Conservation (phyloP, 176 grass and related monocot genomes). For the Triticum turgidum region DNA sequence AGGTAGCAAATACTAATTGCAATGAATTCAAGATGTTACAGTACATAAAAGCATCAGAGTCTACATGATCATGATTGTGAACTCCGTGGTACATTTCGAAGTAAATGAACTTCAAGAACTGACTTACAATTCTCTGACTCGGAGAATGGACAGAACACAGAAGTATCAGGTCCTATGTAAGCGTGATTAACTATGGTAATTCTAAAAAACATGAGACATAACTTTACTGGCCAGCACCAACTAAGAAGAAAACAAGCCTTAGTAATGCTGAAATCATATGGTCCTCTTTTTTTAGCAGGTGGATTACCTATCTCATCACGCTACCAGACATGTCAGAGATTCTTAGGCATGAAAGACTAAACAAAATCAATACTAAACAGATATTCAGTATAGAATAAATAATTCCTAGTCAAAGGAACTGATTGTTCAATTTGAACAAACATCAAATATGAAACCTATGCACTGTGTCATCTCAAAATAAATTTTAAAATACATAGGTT, state of each 20-base stretch:
- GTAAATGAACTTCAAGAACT: background rate
- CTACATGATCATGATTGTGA: background rate
- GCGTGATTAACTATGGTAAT: background rate
- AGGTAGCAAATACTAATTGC: background rate
- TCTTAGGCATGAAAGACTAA: background rate
- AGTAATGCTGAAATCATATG: background rate
- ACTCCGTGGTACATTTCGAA: background rate
- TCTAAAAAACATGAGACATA: background rate
- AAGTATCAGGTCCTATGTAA: background rate
- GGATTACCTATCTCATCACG: background rate
- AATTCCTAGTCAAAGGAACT: background rate
- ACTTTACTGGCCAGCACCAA: background rate
- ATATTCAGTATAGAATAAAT: background rate
- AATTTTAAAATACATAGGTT: background rate
- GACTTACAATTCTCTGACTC: background rate
- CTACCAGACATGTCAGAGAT: background rate
- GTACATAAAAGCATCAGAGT: constrained; percentile 4
- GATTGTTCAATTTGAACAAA: background rate
- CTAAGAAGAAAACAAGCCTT: constrained; percentile 15
- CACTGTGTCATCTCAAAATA: background rate
- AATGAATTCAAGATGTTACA: background rate
- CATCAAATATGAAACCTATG: background rate
- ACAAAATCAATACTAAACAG: constrained; percentile 2
- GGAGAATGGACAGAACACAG: constrained; percentile 3
- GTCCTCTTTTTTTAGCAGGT: background rate